Conservation (phyloP, 768 basidiomycete genomes). For the Russula virescens region DNA sequence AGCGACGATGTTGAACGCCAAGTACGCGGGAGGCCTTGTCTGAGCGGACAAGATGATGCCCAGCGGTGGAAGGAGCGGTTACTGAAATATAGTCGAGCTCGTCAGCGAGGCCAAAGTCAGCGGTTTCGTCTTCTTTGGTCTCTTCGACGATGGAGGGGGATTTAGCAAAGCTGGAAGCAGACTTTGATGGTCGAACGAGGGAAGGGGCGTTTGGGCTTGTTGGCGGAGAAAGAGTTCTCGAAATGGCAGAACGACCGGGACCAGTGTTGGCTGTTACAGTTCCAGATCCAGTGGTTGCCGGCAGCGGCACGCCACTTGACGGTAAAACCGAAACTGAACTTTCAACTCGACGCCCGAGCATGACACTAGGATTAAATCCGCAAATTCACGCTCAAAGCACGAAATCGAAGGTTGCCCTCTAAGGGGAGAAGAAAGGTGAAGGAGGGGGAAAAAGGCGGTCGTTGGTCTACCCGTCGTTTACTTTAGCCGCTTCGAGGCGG, state of each 20-base stretch:
- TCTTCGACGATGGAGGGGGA: neutral
- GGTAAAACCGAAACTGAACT: neutral
- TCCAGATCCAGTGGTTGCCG: neutral
- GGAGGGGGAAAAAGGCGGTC: neutral
- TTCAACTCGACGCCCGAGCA: neutral
- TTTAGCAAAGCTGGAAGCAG: neutral
- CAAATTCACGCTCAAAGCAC: no score
- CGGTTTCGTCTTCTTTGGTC: slow-evolving; percentile 20
- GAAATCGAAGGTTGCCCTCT: neutral
- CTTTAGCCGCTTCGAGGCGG: slow-evolving; percentile 9
- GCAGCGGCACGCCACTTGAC: neutral
- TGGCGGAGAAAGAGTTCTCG: slow-evolving; percentile 1
- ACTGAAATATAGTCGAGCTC: slow-evolving; percentile 72
- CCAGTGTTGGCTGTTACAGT: neutral
- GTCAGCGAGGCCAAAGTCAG: slow-evolving; percentile 50
- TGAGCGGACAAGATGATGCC: slow-evolving; percentile 37
- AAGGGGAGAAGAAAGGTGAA: neutral
- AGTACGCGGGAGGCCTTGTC: slow-evolving; percentile 78
- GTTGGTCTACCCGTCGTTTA: neutral
- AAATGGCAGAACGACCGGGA: neutral
- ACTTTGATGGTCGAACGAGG: slow-evolving; percentile 4
- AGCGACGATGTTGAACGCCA: slow-evolving; percentile 65
- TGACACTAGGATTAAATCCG: neutral
- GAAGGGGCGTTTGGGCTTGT: neutral
- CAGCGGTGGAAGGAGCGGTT: slow-evolving; percentile 28